Conservation (phyloP, 257 asterid species). For the Agastache rugosa region DNA sequence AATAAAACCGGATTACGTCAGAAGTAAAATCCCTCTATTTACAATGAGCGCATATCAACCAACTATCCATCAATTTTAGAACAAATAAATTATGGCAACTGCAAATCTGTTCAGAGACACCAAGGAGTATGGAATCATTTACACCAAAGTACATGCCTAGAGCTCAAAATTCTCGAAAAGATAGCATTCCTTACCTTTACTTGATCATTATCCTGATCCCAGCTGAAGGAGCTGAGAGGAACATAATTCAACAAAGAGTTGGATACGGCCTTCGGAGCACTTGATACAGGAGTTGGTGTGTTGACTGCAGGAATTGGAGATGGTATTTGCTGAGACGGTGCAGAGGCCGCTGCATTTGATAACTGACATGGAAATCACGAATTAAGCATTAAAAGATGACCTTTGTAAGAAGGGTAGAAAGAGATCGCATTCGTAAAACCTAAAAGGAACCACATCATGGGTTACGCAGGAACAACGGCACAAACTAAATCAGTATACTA, state of each 20-base stretch:
- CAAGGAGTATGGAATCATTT: not conserved
- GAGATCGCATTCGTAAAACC: not conserved
- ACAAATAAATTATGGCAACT: no score
- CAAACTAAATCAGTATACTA: not conserved
- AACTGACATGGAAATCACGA: constrained; percentile 42
- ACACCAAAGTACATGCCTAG: not conserved
- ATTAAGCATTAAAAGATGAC: not conserved
- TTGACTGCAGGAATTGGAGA: constrained; percentile 41
- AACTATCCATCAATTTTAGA: not conserved
- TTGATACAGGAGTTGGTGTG: constrained; percentile 34
- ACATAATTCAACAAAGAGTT: constrained; percentile 48
- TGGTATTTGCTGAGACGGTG: constrained; percentile 38
- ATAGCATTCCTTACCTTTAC: constrained; percentile 57
- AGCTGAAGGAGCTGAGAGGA: constrained; percentile 82
- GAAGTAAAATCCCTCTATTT: not conserved
- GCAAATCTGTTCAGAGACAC: not conserved
- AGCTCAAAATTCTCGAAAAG: not conserved
- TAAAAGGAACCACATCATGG: not conserved
- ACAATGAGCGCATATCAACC: not conserved
- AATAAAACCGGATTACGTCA: not conserved
- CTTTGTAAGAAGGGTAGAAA: not conserved
- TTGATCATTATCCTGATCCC: constrained; percentile 89
- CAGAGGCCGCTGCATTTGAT: constrained; percentile 40
- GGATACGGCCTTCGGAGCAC: constrained; percentile 45
- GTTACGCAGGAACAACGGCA: not conserved